Base-by-base conservation (phyloP, 2,329 filamentous ascomycete species). In the Celoporthe dispersa region DNA sequence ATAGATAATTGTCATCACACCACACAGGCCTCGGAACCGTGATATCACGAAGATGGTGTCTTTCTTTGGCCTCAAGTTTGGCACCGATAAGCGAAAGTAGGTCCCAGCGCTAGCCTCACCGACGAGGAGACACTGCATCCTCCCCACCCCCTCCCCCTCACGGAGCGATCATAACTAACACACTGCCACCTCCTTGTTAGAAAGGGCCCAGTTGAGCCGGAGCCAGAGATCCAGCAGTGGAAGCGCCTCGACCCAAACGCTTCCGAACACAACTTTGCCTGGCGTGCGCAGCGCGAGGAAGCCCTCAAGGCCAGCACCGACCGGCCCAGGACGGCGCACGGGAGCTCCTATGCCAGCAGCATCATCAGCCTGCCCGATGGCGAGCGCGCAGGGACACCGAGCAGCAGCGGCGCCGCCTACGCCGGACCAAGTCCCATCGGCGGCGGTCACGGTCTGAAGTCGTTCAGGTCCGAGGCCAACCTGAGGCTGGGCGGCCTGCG, bases 51-150 rank as follows among this genome's bases (percentile, higher is more conserved):
- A 55, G 62, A 88, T 89, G 87, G 87, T 88, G 31, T 88, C 87
- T 2, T 87, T 89, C 73, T 88, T 88, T 73, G 86, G 86, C 64
- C 79, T 89, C 76, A 87, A 84, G 76, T 80, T 88, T 71, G 85
- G 86, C 64, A 81, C 82, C 74, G 85, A 86, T 72, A 88, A 84
- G 80, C 88, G 88, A 78, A 87, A 86, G 83, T 84, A 80, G 82
- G 85, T 82, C 61, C n/a, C 12, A 39, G 6, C 22, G 19, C n/a
- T 37, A 19, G 59, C 8, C 59, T 33, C 59, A 37, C n/a, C 11
- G 28, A n/a, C 19, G 22, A n/a, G n/a, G 33, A 28, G 31, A 28
- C 55, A 28, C 33, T 19, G 5, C 31, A 14, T 33, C 25, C 25
- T 28, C 19, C 25, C n/a, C 35, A n/a, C 2, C 16, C 55, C 7